phyloP scores from a whole-genome alignment of 2,329 filamentous ascomycete genomes.

The Colletotrichum sp. region DNA sequence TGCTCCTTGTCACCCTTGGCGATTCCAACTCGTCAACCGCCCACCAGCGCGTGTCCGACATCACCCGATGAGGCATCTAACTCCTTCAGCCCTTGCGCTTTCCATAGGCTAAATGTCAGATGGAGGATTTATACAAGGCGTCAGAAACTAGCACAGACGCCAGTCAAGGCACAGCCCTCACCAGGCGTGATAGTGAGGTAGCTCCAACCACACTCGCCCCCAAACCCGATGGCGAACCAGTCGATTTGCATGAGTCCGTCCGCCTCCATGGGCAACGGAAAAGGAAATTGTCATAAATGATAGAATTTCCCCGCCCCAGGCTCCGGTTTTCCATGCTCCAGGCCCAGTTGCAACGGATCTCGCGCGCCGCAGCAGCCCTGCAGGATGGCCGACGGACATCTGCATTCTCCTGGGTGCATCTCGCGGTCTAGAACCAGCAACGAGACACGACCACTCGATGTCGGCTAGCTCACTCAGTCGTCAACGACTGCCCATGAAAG shows the following conservation, averaged over 20 bases:
- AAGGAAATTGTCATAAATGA: neutral
- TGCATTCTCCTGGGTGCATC: neutral
- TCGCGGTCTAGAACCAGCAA: neutral
- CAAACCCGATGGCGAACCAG: neutral
- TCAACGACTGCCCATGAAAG: neutral
- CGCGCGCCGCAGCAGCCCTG: neutral
- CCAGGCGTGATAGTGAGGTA: neutral
- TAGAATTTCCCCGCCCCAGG: neutral
- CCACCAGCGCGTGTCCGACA: neutral
- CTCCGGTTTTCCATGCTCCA: neutral
- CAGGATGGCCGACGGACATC: neutral
- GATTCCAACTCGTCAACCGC: neutral
- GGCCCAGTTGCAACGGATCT: neutral
- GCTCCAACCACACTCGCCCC: neutral
- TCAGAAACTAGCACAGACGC: neutral
- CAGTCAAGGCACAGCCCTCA: neutral
- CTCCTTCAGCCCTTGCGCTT: neutral
- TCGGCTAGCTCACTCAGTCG: neutral
- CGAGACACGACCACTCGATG: neutral
- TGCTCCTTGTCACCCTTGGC: neutral
- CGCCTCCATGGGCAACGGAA: neutral
- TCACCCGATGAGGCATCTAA: conserved; percentile 13
- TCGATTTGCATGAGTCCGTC: neutral
- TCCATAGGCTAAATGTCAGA: conserved; percentile 5
- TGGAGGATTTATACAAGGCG: neutral